Percentiles rank a stretch among this genome's conserved stretches.
Conservation (phyloP, 106 monocot species). For the Phalaenopsis equestris region DNA sequence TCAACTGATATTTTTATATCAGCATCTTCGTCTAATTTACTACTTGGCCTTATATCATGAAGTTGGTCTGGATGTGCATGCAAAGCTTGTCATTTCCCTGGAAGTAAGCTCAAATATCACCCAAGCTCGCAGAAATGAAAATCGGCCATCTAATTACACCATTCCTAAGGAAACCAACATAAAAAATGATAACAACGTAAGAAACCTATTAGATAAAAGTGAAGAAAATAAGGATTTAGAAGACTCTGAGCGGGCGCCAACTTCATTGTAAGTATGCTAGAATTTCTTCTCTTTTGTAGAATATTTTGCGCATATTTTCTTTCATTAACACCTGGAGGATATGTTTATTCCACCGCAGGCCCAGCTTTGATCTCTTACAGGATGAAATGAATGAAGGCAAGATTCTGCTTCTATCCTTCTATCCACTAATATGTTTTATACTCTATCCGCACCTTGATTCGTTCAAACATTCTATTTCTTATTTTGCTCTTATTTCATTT, state of each 20-base stretch:
- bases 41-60: slow-evolving; percentile 7
- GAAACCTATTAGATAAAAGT: slow-evolving; percentile 11
- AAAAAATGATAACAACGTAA: slow-evolving; percentile 35
- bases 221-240: slow-evolving; percentile 9
- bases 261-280: slow-evolving; percentile 42
- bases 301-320: background rate
- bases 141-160: slow-evolving; percentile 7
- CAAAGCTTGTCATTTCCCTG: slow-evolving; percentile 49
- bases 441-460: no score
- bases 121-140: slow-evolving; percentile 7
- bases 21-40: background rate
- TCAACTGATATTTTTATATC: background rate
- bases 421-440: background rate
- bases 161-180: slow-evolving; percentile 55
- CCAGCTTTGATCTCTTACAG: slow-evolving; percentile 66
- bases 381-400: slow-evolving; percentile 51
- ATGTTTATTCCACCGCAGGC: slow-evolving; percentile 21
- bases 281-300: background rate
- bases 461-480: background rate
- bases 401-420: background rate
- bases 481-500: background rate
- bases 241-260: slow-evolving; percentile 9
- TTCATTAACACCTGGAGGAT: background rate
- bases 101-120: slow-evolving; percentile 19
- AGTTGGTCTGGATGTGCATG: slow-evolving; percentile 89